A percentile compares a stretch with the other conserved stretches of the same genome.
Conservation (phyloP, 345 rosid genomes). For the Atalantia buxifolia region DNA sequence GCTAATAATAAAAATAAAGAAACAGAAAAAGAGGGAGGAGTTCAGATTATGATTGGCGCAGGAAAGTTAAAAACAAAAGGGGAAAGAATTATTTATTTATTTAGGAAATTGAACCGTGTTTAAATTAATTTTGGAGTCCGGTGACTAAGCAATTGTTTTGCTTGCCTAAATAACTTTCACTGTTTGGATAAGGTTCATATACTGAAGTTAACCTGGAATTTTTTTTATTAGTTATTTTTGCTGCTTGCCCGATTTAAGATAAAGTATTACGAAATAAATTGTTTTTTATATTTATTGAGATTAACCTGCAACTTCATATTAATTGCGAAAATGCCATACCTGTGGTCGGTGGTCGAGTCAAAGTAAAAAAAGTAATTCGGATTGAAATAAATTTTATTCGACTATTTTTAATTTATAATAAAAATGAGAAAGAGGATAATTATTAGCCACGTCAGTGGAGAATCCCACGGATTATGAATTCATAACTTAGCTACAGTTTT, state of each 20-base stretch:
- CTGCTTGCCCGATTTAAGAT: background rate
- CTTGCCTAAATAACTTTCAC: background rate
- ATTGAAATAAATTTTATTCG: background rate
- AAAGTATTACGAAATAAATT: background rate
- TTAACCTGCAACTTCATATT: background rate
- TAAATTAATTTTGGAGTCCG: slow-evolving; percentile 47
- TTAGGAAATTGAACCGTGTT: slow-evolving; percentile 28
- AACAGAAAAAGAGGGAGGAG: background rate
- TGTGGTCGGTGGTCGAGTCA: background rate
- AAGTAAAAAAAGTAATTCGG: background rate
- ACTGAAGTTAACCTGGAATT: too few species aligned
- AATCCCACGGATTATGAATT: background rate
- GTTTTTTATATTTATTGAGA: background rate
- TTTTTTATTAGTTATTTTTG: background rate
- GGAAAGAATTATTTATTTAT: slow-evolving; percentile 25
- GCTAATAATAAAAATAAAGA: too few species aligned
- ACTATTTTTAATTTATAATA: background rate
- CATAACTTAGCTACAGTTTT: background rate
- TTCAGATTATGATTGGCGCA: slow-evolving; percentile 41
- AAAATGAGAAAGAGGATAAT: slow-evolving; percentile 1
- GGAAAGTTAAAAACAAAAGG: slow-evolving; percentile 22
- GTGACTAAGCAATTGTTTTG: background rate
- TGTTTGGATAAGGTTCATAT: background rate
- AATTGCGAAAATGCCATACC: background rate
- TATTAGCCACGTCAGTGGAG: slow-evolving; percentile 6